These are phyloP conservation scores for Kwoniella shivajii DNA, from an alignment of 1,284 basidiomycete genomes.

Conservation along the genomic window DNA sequence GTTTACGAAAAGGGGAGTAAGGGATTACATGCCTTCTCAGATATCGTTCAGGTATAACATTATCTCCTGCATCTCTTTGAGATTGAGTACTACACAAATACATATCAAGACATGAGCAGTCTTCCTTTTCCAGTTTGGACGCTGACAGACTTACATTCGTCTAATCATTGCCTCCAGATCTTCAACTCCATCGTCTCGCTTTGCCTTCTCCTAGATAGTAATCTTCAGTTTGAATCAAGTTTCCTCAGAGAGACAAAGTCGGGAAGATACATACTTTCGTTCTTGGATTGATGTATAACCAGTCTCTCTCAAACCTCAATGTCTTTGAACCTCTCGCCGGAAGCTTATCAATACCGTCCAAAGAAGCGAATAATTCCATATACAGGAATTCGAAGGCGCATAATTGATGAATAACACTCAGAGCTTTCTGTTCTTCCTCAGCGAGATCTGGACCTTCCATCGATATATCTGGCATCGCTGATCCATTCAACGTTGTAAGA, in stretches of 20 bases:
- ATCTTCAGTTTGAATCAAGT: neutral
- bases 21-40: neutral
- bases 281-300: neutral
- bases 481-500: neutral
- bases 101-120: neutral
- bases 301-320: neutral
- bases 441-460: neutral
- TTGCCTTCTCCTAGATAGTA: neutral
- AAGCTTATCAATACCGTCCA: neutral
- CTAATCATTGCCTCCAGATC: neutral
- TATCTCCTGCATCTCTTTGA: neutral
- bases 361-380: neutral
- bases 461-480: neutral
- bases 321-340: neutral
- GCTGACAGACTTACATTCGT: neutral
- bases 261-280: neutral
- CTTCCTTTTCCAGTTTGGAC: neutral
- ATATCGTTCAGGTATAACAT: neutral
- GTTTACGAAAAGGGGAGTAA: too few relatives aligned
- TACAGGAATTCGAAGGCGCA: constrained; percentile 8
- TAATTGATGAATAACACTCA: constrained; percentile 3
- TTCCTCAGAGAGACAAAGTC: neutral
- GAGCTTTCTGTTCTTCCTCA: neutral
- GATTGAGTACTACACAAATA: neutral
- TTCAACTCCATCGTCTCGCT: neutral